Evolutionary conservation across 768 basidiomycete species (phyloP).

Genomic region (Termitomyces titanicus): DNA sequence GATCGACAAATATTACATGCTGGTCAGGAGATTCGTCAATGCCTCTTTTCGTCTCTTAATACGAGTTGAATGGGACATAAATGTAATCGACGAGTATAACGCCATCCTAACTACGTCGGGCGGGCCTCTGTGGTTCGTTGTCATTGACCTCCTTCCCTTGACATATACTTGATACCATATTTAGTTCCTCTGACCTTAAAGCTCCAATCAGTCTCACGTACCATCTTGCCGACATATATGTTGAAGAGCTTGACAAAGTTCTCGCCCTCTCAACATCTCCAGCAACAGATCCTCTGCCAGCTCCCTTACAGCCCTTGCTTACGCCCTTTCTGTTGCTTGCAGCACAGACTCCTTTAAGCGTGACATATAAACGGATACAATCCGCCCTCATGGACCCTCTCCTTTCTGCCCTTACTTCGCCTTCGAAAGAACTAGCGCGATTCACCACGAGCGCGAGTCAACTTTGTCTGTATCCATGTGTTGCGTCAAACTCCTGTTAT

Average conservation of each 20-base stretch:
- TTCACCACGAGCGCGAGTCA: slow-evolving; percentile 21
- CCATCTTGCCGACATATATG: slow-evolving; percentile 86
- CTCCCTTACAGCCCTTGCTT: slow-evolving; percentile 40
- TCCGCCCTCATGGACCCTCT: slow-evolving; percentile 68
- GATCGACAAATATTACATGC: slow-evolving; percentile 97
- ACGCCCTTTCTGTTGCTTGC: slow-evolving; percentile 71
- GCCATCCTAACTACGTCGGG: slow-evolving; percentile 58
- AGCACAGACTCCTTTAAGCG: slow-evolving; percentile 58
- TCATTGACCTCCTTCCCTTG: not conserved
- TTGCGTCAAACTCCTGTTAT: slow-evolving; percentile 54
- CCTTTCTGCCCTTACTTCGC: slow-evolving; percentile 45
- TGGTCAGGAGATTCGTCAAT: slow-evolving; percentile 85
- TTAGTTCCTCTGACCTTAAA: slow-evolving; percentile 64
- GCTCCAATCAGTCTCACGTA: slow-evolving; percentile 78
- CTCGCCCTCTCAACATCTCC: slow-evolving; percentile 38
- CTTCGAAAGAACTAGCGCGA: slow-evolving; percentile 40
- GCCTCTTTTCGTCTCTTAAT: slow-evolving; percentile 81
- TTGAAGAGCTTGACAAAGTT: slow-evolving; percentile 83
- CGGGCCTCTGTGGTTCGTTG: slow-evolving; percentile 80
- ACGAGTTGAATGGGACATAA: slow-evolving; percentile 62
- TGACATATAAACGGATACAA: slow-evolving; percentile 73
- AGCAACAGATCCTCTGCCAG: slow-evolving; percentile 36
- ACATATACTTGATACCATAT: not conserved
- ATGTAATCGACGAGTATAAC: slow-evolving; percentile 57
- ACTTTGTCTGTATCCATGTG: slow-evolving; percentile 31